phyloP scores from a whole-genome alignment of 768 basidiomycete species.

The Psilocybe tampanensis region DNA sequence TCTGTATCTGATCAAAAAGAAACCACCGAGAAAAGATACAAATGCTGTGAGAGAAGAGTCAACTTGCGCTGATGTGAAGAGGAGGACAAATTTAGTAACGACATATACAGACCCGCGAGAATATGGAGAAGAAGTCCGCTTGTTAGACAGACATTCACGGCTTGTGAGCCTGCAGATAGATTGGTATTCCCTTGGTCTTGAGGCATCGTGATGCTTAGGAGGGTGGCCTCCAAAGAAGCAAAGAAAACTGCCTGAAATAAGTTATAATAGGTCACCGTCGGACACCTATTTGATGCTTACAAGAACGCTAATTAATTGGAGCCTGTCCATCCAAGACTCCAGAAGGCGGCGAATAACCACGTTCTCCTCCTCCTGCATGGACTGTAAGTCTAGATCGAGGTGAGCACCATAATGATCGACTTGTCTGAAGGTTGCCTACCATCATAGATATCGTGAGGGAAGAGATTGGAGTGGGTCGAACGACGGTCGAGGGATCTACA shows the following conservation, averaged over 20 bases:
- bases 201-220: conserved; percentile 1
- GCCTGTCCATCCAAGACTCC: conserved; percentile 63
- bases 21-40: not conserved
- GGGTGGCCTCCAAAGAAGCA: not conserved
- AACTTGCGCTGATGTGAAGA: not conserved
- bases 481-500: not conserved
- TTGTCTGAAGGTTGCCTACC: not conserved
- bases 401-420: not conserved
- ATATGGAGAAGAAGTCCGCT: not conserved
- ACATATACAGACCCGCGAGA: not conserved
- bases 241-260: conserved; percentile 1
- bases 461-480: not conserved
- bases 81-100: too few species aligned
- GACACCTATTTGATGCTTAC: conserved; percentile 34
- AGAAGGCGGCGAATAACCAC: conserved; percentile 49
- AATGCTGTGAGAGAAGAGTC: not conserved
- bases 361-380: not conserved
- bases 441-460: not conserved
- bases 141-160: not conserved
- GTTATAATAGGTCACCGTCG: not conserved
- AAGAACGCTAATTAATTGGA: conserved; percentile 61
- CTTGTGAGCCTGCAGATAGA: not conserved
- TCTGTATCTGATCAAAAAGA: not conserved
- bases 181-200: conserved; percentile 1
- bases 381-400: not conserved